phyloP scores from a whole-genome alignment of 2,329 filamentous ascomycete species.

The Oidium heveae region DNA sequence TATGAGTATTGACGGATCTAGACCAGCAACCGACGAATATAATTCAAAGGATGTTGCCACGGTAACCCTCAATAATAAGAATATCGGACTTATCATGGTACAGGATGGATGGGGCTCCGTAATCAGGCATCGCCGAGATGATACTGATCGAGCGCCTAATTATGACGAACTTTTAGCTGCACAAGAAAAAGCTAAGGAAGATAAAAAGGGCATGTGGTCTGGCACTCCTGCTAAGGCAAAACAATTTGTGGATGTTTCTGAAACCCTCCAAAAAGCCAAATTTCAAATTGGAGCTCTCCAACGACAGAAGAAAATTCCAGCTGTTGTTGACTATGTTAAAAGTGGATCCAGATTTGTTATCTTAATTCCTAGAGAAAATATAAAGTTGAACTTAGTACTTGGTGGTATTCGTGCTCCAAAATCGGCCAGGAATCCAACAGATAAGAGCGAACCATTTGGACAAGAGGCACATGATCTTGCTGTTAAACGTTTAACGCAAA shows the following conservation, averaged over 20 bases:
- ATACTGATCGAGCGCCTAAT: slow-evolving; percentile 77
- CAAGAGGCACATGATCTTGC: slow-evolving; percentile 87
- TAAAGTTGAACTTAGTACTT: slow-evolving; percentile 85
- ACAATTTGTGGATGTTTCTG: slow-evolving; percentile 72
- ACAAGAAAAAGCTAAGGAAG: slow-evolving; percentile 61
- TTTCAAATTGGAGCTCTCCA: slow-evolving; percentile 71
- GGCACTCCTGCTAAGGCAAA: slow-evolving; percentile 64
- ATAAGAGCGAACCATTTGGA: slow-evolving; percentile 76
- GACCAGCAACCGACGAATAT: slow-evolving; percentile 70
- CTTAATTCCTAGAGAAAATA: slow-evolving; percentile 71
- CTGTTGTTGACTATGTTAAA: slow-evolving; percentile 91
- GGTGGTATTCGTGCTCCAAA: slow-evolving; percentile 78
- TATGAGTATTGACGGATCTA: slow-evolving; percentile 70
- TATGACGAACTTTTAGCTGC: slow-evolving; percentile 73
- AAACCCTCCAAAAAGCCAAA: slow-evolving; percentile 85
- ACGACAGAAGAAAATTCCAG: slow-evolving; percentile 76
- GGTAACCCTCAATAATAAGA: slow-evolving; percentile 60
- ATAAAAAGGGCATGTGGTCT: slow-evolving; percentile 87
- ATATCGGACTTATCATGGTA: slow-evolving; percentile 63
- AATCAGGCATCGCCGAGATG: slow-evolving; percentile 82
- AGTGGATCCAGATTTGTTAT: slow-evolving; percentile 87
- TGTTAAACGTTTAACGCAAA: slow-evolving; percentile 67
- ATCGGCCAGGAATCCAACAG: slow-evolving; percentile 53
- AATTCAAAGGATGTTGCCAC: slow-evolving; percentile 91
- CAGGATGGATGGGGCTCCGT: slow-evolving; percentile 85